These are phyloP conservation scores for Exserohilum rostratum DNA, from an alignment of 2,329 filamentous ascomycete genomes.

Conservation along the genomic window DNA sequence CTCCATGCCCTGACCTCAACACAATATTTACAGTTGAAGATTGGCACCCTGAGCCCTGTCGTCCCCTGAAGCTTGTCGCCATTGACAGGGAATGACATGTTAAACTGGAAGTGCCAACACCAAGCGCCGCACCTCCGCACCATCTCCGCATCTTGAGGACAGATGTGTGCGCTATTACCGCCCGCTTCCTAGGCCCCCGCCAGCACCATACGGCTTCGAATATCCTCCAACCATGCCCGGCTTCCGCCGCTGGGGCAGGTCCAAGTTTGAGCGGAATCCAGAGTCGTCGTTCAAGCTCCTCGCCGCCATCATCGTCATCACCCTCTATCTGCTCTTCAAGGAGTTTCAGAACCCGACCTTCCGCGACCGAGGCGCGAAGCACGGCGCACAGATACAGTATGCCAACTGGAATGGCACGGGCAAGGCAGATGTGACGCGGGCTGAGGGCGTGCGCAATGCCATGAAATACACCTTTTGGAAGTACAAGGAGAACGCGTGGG, in stretches of 20 bases:
- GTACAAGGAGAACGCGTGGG: slow-evolving; percentile 50
- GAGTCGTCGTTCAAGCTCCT: slow-evolving; percentile 52
- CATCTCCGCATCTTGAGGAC: slow-evolving; percentile 26
- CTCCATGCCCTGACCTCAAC: background rate
- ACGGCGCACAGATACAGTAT: slow-evolving; percentile 43
- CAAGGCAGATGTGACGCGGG: slow-evolving; percentile 43
- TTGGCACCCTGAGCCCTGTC: background rate
- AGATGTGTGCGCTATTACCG: slow-evolving; percentile 30
- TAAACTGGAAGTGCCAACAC: slow-evolving; percentile 3
- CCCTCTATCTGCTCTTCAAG: slow-evolving; percentile 50
- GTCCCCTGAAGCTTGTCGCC: background rate
- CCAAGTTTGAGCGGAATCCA: slow-evolving; percentile 48
- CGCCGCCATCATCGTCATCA: slow-evolving; percentile 48
- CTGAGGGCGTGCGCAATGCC: slow-evolving; percentile 43
- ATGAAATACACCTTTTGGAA: slow-evolving; percentile 51
- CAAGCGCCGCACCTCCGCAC: slow-evolving; percentile 19
- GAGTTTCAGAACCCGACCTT: slow-evolving; percentile 43
- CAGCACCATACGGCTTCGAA: slow-evolving; percentile 13
- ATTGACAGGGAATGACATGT: slow-evolving; percentile 8
- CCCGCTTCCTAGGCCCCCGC: slow-evolving; percentile 23
- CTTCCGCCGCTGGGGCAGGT: slow-evolving; percentile 46
- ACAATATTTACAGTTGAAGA: background rate
- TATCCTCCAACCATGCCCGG: slow-evolving; percentile 35
- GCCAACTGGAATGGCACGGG: slow-evolving; percentile 44
- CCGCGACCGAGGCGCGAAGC: slow-evolving; percentile 17